Conservation (phyloP, 176 grass and related monocot genomes). For the Areca catechu region DNA sequence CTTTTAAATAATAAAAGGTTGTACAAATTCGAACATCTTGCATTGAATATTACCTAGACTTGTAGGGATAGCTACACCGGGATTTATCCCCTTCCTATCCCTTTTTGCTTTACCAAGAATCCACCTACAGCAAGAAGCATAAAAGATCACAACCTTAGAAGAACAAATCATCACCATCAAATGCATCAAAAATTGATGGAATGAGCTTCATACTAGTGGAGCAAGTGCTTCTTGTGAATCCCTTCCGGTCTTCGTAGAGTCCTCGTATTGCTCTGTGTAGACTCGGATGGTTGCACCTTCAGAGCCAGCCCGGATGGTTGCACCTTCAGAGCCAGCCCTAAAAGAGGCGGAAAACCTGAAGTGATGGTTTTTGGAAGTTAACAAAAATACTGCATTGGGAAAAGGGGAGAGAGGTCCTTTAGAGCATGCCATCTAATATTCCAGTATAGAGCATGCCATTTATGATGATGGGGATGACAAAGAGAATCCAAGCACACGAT, state of each 20-base stretch:
- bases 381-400: not conserved
- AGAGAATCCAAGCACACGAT: too few species aligned
- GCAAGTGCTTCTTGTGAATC: slow-evolving; percentile 81
- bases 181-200: not conserved
- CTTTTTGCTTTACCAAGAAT: too few species aligned
- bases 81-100: too few species aligned
- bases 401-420: too few species aligned
- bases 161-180: too few species aligned
- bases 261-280: slow-evolving; percentile 92
- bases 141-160: not conserved
- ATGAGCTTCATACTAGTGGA: slow-evolving; percentile 44
- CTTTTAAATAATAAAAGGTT: too few species aligned
- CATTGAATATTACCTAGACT: too few species aligned
- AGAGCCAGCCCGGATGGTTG: slow-evolving; percentile 88
- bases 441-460: too few species aligned
- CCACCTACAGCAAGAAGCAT: slow-evolving; percentile 30
- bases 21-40: too few species aligned
- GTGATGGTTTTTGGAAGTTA: slow-evolving; percentile 4
- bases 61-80: too few species aligned
- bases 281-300: slow-evolving; percentile 84
- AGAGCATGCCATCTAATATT: too few species aligned
- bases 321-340: slow-evolving; percentile 85
- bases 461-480: too few species aligned
- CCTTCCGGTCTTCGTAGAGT: slow-evolving; percentile 71
- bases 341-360: slow-evolving; percentile 78